phyloP scores from a whole-genome alignment of 352 stramenopile genomes.

The Globisporangium sylvaticum region DNA sequence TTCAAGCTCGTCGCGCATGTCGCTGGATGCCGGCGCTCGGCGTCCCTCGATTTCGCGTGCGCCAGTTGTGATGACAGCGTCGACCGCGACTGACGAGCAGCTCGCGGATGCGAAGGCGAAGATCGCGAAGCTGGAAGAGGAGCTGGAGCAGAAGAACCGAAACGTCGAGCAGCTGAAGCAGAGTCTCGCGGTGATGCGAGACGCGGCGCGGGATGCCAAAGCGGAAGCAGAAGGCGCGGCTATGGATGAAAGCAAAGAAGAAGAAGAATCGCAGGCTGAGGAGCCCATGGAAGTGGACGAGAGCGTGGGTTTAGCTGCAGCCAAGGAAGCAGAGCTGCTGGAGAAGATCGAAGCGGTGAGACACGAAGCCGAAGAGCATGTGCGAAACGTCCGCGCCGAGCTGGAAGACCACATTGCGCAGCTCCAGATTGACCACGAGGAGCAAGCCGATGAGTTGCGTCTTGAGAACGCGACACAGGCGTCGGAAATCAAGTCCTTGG shows the following conservation, averaged over 20 bases:
- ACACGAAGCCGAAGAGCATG: slow-evolving; percentile 58
- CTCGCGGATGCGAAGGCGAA: slow-evolving; percentile 41
- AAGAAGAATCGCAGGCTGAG: slow-evolving; percentile 22
- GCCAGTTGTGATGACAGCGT: slow-evolving; percentile 6
- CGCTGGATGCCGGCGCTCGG: slow-evolving; percentile 19
- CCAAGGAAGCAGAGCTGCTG: slow-evolving; percentile 31
- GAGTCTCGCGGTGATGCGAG: slow-evolving; percentile 46
- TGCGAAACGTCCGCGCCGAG: slow-evolving; percentile 49
- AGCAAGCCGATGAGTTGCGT: slow-evolving; percentile 48
- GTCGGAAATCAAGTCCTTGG: slow-evolving; percentile 57
- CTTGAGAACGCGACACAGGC: slow-evolving; percentile 58
- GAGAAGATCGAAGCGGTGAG: slow-evolving; percentile 51
- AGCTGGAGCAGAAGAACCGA: slow-evolving; percentile 66
- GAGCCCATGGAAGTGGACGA: slow-evolving; percentile 38
- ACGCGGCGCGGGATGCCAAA: slow-evolving; percentile 20
- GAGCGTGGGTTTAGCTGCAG: background rate
- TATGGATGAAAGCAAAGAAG: slow-evolving; percentile 14
- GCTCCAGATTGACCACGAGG: slow-evolving; percentile 47
- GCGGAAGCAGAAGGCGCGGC: background rate
- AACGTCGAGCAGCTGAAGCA: slow-evolving; percentile 68
- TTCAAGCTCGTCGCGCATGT: slow-evolving; percentile 20
- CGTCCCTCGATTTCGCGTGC: slow-evolving; percentile 15
- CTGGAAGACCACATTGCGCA: slow-evolving; percentile 63
- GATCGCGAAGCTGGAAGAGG: slow-evolving; percentile 60
- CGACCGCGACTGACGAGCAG: slow-evolving; percentile 33